phyloP scores from a whole-genome alignment of 495 filamentous ascomycete species.

The Diplogelasinospora grovesii region DNA sequence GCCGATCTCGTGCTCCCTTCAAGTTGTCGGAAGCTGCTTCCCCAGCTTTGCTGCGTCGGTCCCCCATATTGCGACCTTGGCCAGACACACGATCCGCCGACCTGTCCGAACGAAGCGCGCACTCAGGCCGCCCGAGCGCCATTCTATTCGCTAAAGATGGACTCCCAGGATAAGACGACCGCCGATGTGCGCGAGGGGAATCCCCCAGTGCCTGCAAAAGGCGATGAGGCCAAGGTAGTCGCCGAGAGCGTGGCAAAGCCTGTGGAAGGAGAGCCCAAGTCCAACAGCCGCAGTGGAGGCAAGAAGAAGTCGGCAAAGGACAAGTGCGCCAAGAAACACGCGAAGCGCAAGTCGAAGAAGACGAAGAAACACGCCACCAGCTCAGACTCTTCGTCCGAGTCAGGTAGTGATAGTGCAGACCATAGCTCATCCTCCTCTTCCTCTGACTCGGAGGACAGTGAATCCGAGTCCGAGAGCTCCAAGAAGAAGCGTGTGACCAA shows the following conservation, averaged over 20 bases:
- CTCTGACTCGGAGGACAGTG: conserved; percentile 21
- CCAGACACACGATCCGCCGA: too few relatives aligned
- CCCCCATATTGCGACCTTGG: too few relatives aligned
- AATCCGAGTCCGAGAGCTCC: conserved; percentile 23
- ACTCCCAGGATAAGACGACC: conserved; percentile 14
- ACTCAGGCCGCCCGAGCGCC: too few relatives aligned
- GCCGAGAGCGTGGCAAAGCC: conserved; percentile 17
- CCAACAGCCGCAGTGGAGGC: conserved; percentile 15
- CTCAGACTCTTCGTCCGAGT: conserved; percentile 23
- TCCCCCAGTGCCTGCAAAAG: conserved; percentile 11
- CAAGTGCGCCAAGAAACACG: conserved; percentile 32
- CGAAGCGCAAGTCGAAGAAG: conserved; percentile 33
- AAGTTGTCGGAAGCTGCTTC: not conserved
- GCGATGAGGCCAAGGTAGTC: conserved; percentile 17
- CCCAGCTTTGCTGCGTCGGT: conserved; percentile 1
- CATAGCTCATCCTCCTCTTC: conserved; percentile 24
- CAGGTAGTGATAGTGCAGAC: conserved; percentile 22
- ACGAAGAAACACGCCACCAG: conserved; percentile 31
- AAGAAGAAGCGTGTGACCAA: conserved; percentile 38
- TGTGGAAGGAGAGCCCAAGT: conserved; percentile 19
- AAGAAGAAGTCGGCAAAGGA: conserved; percentile 31
- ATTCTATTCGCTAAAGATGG: conserved; percentile 10
- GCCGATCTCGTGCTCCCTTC: not conserved
- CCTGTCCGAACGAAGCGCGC: too few relatives aligned
- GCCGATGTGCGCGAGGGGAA: conserved; percentile 19